Base-by-base conservation (phyloP, 805 yeast species). In the Ogataea trehalophila region DNA sequence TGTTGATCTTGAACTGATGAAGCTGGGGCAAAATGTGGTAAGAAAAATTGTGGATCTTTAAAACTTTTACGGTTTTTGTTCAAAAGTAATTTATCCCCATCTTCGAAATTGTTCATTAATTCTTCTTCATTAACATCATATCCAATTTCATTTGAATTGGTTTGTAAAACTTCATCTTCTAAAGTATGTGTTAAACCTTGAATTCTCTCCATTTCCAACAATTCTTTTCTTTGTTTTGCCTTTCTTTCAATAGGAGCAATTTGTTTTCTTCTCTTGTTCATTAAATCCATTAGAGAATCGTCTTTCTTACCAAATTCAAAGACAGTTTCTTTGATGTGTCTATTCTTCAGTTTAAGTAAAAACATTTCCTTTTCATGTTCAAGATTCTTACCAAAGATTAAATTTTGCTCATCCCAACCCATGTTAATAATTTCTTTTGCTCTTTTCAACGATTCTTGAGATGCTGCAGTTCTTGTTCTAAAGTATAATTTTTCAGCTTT, bases 361-460 rank as follows among this genome's bases (percentile, higher is more conserved):
- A 94, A 83, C 38, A 68, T 75, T 23, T 85, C 74, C 62, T 87
- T 87, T 56, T 86, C 94, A 53, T 74, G 75, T 56, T 87, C 96
- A 45, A 75, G 63, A 60, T 88, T 88, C 31, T 78, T 75, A 20
- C 95, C 95, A 62, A 90, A 87, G 45, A 87, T 64, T 33, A 90
- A 68, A 66, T 89, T 89, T 59, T 86, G 92, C 18, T 80, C 89
- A 64, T 92, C 96, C 97, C 98, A 94, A 2, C 91, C 90, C 17
- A 80, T 72, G 8, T 71, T 73, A 48, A 82, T 68, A 41, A 92
- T 72, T 60, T 89, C 96, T 63, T 86, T 90, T 17, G 95, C 75
- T 60, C 98, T 74, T 59, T 86, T 87, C 35, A 88, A 77, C n/a
- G 95, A 83, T 61, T 89, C 96, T 22, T 72, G 73, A 4, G 96